Conservation (phyloP, 2,329 filamentous ascomycete species). For the Cytospora schulzeri region DNA sequence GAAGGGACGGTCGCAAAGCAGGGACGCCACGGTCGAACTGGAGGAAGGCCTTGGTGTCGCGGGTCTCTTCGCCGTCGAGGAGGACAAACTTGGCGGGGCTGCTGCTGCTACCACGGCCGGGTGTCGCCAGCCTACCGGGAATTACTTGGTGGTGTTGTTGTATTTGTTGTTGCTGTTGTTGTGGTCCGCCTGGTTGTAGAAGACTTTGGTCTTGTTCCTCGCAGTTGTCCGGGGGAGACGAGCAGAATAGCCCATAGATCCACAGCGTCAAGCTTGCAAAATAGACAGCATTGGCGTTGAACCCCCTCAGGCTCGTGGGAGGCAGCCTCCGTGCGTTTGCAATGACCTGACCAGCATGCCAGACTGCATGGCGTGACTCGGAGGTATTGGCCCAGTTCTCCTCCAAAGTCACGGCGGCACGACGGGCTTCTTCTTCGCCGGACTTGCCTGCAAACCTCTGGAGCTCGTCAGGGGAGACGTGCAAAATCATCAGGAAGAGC, state of each 20-base stretch:
- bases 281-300: slow-evolving; percentile 36
- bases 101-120: slow-evolving; percentile 11
- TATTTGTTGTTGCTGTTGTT: not conserved
- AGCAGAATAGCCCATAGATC: slow-evolving; percentile 33
- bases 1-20: slow-evolving; percentile 18
- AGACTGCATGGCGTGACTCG: slow-evolving; percentile 34
- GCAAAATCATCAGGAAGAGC: slow-evolving; percentile 35
- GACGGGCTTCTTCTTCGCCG: slow-evolving; percentile 35
- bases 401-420: slow-evolving; percentile 30
- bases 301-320: slow-evolving; percentile 33
- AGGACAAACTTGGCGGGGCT: slow-evolving; percentile 27
- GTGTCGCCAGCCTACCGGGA: not conserved
- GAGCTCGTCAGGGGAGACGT: slow-evolving; percentile 35
- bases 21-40: slow-evolving; percentile 33
- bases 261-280: slow-evolving; percentile 35
- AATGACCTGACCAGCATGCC: slow-evolving; percentile 36
- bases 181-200: slow-evolving; percentile 7
- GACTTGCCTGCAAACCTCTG: slow-evolving; percentile 35
- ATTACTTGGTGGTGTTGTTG: slow-evolving; percentile 5
- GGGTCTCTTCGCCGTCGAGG: slow-evolving; percentile 34
- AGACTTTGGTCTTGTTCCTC: not conserved
- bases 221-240: slow-evolving; percentile 7
- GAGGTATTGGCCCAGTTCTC: slow-evolving; percentile 32
- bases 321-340: slow-evolving; percentile 31
- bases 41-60: slow-evolving; percentile 32